Evolutionary conservation across 2,329 filamentous ascomycete genomes (phyloP).

Genomic region (Colletotrichum musicola): DNA sequence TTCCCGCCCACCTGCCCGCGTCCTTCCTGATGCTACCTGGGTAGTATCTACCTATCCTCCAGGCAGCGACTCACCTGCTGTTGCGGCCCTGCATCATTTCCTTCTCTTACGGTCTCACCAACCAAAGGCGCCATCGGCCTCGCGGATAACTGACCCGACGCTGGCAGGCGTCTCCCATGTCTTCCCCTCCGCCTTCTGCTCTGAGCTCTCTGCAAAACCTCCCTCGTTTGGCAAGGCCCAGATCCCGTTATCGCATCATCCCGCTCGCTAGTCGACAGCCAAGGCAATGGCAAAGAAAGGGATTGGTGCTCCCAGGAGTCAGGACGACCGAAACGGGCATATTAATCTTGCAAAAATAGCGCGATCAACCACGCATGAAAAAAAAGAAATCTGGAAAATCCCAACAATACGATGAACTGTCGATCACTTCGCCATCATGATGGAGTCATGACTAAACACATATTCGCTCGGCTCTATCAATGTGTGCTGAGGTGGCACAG

Average conservation of each 20-base stretch:
- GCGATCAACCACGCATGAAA: not conserved
- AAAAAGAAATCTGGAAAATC: not conserved
- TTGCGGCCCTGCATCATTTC: conserved; percentile 15
- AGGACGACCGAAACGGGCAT: not conserved
- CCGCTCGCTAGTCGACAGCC: not conserved
- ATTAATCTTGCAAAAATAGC: not conserved
- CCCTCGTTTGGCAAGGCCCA: conserved; percentile 8
- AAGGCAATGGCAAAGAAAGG: not conserved
- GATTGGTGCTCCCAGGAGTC: too few species aligned
- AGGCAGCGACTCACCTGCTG: conserved; percentile 7
- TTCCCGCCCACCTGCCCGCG: not conserved
- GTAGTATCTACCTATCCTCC: too few species aligned
- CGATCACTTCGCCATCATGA: conserved; percentile 1
- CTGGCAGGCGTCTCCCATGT: too few species aligned
- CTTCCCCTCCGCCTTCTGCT: conserved; percentile 7
- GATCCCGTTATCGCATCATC: conserved; percentile 7
- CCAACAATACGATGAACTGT: not conserved
- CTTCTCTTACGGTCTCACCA: not conserved
- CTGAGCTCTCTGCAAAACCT: not conserved
- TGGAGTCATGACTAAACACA: conserved; percentile 23
- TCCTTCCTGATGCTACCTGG: not conserved
- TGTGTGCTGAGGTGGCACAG: too few species aligned
- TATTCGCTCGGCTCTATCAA: too few species aligned
- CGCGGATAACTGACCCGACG: conserved; percentile 14
- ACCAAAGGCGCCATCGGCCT: not conserved